A percentile compares a stretch with the other conserved stretches of the same genome.
These are phyloP conservation scores for Vitis amurensis DNA, from an alignment of 164 flowering plant genomes.

Conservation along the genomic window DNA sequence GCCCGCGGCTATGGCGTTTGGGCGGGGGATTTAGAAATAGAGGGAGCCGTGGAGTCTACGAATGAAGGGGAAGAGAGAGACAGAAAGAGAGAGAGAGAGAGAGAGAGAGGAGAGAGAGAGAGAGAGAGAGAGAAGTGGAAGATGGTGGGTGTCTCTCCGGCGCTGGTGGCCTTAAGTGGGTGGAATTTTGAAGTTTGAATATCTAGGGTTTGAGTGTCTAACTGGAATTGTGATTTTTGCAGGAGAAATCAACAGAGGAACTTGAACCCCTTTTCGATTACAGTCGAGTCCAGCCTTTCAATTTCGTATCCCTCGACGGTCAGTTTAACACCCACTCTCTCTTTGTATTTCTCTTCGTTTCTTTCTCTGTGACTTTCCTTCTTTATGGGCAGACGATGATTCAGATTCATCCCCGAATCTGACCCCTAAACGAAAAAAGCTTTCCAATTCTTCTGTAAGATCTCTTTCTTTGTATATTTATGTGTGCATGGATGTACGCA, in stretches of 20 bases:
- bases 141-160: no score
- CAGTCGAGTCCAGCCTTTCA: constrained; percentile 59
- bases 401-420: constrained; percentile 17
- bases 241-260: constrained; percentile 53
- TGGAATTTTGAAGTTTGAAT: no score
- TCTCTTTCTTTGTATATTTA: not conserved
- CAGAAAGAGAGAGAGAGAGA: no score
- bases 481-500: no score
- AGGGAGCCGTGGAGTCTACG: no score
- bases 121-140: no score
- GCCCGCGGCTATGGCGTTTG: no score
- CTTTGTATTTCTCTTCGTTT: not conserved
- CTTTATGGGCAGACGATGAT: constrained; percentile 23
- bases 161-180: no score
- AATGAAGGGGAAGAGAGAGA: no score
- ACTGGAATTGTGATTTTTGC: constrained; percentile 10
- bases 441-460: constrained; percentile 16
- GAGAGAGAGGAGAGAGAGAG: no score
- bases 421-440: constrained; percentile 29
- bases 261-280: constrained; percentile 75
- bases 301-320: constrained; percentile 44
- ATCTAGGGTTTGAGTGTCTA: constrained; percentile 8
- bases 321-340: not conserved
- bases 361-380: not conserved
- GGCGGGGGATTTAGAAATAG: no score